Percentiles rank a stretch among this genome's conserved stretches.
Evolutionary conservation across 2,329 filamentous ascomycete species (phyloP).

Genomic region (Calonectria montana): DNA sequence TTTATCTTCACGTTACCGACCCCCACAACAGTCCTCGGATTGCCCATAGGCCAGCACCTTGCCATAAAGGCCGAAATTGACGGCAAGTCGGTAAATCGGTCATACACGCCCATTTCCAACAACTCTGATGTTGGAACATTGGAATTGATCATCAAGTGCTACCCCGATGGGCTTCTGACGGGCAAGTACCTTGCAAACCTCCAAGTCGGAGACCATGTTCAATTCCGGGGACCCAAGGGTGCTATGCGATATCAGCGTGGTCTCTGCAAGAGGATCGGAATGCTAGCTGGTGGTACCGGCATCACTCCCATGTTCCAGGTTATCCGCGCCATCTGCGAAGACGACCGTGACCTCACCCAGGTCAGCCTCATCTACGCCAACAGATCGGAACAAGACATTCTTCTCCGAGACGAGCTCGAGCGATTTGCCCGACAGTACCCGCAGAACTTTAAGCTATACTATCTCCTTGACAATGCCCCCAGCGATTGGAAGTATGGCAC

Average conservation of each 20-base stretch:
- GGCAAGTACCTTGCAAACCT: slow-evolving; percentile 60
- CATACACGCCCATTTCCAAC: slow-evolving; percentile 67
- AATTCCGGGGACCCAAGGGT: slow-evolving; percentile 67
- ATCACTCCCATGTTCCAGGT: slow-evolving; percentile 60
- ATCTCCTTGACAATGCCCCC: slow-evolving; percentile 63
- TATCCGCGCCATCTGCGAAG: slow-evolving; percentile 72
- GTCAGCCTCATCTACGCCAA: slow-evolving; percentile 71
- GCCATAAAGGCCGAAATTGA: slow-evolving; percentile 61
- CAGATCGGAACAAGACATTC: slow-evolving; percentile 67
- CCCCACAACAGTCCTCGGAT: slow-evolving; percentile 57
- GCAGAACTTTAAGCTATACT: slow-evolving; percentile 65
- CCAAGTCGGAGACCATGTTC: slow-evolving; percentile 59
- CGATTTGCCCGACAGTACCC: slow-evolving; percentile 61
- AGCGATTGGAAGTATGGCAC: slow-evolving; percentile 59
- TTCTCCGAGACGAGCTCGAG: slow-evolving; percentile 68
- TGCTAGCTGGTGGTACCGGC: slow-evolving; percentile 61
- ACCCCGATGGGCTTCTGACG: slow-evolving; percentile 63
- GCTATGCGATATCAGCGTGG: slow-evolving; percentile 63
- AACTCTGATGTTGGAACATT: slow-evolving; percentile 60
- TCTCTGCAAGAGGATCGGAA: slow-evolving; percentile 59
- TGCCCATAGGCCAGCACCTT: slow-evolving; percentile 69
- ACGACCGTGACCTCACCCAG: slow-evolving; percentile 67
- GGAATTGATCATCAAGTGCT: slow-evolving; percentile 63
- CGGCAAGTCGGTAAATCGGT: slow-evolving; percentile 59
- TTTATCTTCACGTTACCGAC: slow-evolving; percentile 62